phyloP scores from a whole-genome alignment of 2,329 filamentous ascomycete species.

The Colletotrichum sublineola region DNA sequence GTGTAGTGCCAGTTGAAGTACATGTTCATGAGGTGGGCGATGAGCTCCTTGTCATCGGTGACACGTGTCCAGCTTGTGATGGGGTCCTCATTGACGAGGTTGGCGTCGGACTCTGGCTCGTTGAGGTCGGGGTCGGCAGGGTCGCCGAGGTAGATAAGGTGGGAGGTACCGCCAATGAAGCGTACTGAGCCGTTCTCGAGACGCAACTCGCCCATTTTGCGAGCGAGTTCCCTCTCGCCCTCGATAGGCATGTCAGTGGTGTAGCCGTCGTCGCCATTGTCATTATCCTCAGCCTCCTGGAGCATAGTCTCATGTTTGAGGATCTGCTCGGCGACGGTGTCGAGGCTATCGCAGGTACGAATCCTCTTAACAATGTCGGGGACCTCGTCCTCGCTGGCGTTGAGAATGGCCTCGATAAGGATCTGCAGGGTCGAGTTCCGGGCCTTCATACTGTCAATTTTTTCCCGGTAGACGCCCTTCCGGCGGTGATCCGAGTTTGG shows the following conservation, averaged over 20 bases:
- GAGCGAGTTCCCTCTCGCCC: slow-evolving; percentile 84
- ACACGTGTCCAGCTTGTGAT: slow-evolving; percentile 90
- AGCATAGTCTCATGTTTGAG: slow-evolving; percentile 57
- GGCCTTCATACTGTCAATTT: slow-evolving; percentile 89
- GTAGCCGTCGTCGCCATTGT: slow-evolving; percentile 56
- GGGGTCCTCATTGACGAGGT: slow-evolving; percentile 72
- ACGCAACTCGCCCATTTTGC: slow-evolving; percentile 92
- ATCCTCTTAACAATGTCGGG: slow-evolving; percentile 86
- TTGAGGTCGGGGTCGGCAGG: slow-evolving; percentile 54
- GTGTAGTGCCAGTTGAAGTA: slow-evolving; percentile 99
- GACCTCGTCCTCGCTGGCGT: slow-evolving; percentile 90
- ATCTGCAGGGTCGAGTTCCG: slow-evolving; percentile 89
- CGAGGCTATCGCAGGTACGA: slow-evolving; percentile 82
- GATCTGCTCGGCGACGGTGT: slow-evolving; percentile 67
- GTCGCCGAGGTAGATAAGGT: slow-evolving; percentile 84
- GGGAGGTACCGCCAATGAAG: slow-evolving; percentile 94
- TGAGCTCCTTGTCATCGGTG: slow-evolving; percentile 81
- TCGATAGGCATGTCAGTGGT: slow-evolving; percentile 58
- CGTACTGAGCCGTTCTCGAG: slow-evolving; percentile 89
- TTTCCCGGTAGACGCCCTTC: slow-evolving; percentile 97
- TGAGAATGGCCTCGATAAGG: slow-evolving; percentile 92
- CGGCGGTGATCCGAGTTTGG: slow-evolving; percentile 95
- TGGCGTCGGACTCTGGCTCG: slow-evolving; percentile 60
- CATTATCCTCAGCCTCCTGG: slow-evolving; percentile 55
- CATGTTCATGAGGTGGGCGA: slow-evolving; percentile 93